Evolutionary conservation across 192 early-diverging fungal genomes (phyloP).

Genomic region (Irineochytrium annulatum): DNA sequence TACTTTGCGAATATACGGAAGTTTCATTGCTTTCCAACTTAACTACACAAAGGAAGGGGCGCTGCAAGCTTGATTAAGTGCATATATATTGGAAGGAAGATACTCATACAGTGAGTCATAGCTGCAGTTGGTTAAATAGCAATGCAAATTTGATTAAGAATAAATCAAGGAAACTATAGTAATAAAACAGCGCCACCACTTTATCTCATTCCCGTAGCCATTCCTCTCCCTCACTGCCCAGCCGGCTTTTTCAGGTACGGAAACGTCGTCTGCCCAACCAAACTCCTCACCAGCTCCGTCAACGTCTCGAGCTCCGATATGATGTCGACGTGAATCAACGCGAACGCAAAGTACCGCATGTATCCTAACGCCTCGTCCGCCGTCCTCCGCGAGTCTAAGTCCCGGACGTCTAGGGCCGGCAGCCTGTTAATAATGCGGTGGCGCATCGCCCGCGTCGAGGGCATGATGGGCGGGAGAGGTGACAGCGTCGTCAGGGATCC

Average conservation of each 20-base stretch:
- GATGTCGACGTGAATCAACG: neutral
- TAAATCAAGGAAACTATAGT: too few species aligned
- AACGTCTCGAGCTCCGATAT: neutral
- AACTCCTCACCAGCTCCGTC: neutral
- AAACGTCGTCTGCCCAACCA: neutral
- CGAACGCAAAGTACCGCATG: neutral
- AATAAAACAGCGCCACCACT: too few species aligned
- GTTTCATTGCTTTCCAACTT: too few species aligned
- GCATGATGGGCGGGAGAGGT: neutral
- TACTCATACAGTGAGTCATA: too few species aligned
- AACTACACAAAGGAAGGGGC: too few species aligned
- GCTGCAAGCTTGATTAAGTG: too few species aligned
- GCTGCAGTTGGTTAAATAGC: too few species aligned
- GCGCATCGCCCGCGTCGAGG: neutral
- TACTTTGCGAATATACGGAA: too few species aligned
- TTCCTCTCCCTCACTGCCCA: neutral
- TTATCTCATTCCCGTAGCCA: too few species aligned
- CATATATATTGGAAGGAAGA: too few species aligned
- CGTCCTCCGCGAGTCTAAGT: neutral
- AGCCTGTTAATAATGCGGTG: neutral
- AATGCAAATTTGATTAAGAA: too few species aligned
- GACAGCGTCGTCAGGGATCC: neutral
- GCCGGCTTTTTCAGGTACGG: neutral
- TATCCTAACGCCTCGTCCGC: neutral
- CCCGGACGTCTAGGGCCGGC: neutral